A percentile compares a stretch with the other conserved stretches of the same genome.
phyloP scores from a whole-genome alignment of 228 moss, liverwort and hornwort species.

The Sphagnum fallax region DNA sequence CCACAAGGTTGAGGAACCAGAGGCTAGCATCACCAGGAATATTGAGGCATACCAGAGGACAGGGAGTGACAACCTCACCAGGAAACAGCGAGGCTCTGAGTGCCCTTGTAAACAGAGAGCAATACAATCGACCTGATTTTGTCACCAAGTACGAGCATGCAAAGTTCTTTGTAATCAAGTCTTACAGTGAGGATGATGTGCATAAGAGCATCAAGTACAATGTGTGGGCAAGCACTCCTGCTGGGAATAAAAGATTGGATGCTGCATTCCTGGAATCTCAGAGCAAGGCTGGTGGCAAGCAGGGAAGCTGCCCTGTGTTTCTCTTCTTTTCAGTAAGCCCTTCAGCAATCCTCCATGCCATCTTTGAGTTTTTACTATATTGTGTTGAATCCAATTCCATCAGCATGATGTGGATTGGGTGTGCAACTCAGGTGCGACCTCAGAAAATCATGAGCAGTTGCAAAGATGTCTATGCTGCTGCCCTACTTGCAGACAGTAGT shows the following conservation, averaged over 20 bases:
- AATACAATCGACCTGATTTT: conserved; percentile 87
- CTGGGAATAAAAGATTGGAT: conserved; percentile 95
- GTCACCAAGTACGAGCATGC: conserved; percentile 79
- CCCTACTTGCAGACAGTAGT: not conserved
- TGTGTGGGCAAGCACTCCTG: conserved; percentile 99
- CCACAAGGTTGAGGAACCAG: conserved; percentile 81
- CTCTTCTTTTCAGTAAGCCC: conserved; percentile 93
- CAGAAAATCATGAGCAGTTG: not conserved
- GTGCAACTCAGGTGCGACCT: too few relatives aligned
- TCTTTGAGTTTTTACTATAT: not conserved
- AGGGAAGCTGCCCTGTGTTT: conserved; percentile 66
- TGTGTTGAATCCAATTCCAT: not conserved
- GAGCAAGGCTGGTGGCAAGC: conserved; percentile 31
- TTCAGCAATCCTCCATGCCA: not conserved
- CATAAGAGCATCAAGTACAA: conserved; percentile 99
- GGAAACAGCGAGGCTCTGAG: conserved; percentile 58
- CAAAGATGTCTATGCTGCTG: not conserved
- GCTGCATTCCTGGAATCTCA: conserved; percentile 80
- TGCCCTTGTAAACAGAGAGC: conserved; percentile 70
- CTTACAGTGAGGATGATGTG: conserved; percentile 98
- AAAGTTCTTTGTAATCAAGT: conserved; percentile 97
- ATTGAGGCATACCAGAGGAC: conserved; percentile 75
- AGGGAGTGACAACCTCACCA: conserved; percentile 40
- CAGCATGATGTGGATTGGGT: too few relatives aligned
- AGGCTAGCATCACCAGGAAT: conserved; percentile 61